These are phyloP conservation scores for Aureobasidium sp. DNA, from an alignment of 2,329 filamentous ascomycete genomes.

Conservation along the genomic window DNA sequence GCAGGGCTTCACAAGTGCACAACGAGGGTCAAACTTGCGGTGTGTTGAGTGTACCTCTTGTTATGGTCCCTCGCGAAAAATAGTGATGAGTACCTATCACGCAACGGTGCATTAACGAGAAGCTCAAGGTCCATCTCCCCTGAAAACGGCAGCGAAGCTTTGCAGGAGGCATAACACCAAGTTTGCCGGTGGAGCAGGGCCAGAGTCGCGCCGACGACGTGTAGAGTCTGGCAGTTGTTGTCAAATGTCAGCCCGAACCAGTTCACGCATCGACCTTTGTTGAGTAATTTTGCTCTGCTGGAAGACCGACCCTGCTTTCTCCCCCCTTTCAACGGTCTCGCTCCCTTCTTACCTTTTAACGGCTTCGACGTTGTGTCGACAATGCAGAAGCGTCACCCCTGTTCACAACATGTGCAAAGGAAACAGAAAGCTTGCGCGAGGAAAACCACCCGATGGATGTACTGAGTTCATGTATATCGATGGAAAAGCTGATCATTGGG, in stretches of 20 bases:
- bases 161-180: not conserved
- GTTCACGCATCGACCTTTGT: not conserved
- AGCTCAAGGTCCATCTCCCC: slow-evolving; percentile 3
- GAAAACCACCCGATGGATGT: not conserved
- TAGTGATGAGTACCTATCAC: not conserved
- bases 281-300: not conserved
- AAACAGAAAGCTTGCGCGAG: slow-evolving; percentile 1
- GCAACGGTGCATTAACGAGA: not conserved
- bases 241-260: slow-evolving; percentile 3
- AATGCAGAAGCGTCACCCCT: slow-evolving; percentile 6
- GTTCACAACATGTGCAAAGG: slow-evolving; percentile 4
- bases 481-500: not conserved
- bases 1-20: not conserved
- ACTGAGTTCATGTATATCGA: not conserved
- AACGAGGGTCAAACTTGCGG: slow-evolving; percentile 3
- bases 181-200: not conserved
- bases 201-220: not conserved
- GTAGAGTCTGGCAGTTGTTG: not conserved
- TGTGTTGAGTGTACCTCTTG: not conserved
- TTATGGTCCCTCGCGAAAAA: not conserved
- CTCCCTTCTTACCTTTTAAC: slow-evolving; percentile 4
- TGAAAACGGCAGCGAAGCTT: slow-evolving; percentile 3
- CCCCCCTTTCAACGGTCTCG: slow-evolving; percentile 6
- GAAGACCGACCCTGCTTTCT: not conserved
- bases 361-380: slow-evolving; percentile 8